Evolutionary conservation across 2,329 filamentous ascomycete genomes (phyloP).

Genomic region (Thermothelomyces thermophilus): DNA sequence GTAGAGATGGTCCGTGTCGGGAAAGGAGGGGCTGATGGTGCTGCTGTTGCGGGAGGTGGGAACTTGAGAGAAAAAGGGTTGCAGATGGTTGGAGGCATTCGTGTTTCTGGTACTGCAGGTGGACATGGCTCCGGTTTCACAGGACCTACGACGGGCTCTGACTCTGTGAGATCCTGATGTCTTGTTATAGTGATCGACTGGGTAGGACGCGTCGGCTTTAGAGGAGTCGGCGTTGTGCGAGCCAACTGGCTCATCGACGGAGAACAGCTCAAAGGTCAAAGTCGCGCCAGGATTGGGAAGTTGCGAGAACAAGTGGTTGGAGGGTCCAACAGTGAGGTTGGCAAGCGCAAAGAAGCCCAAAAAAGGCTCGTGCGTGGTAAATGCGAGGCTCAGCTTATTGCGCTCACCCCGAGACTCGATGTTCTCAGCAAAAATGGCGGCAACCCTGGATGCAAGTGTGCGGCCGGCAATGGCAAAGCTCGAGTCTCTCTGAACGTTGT

Average conservation of each 20-base stretch:
- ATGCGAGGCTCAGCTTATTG: constrained; percentile 46
- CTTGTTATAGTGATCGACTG: background rate
- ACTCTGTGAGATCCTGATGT: background rate
- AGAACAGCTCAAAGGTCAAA: constrained; percentile 66
- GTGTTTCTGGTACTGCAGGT: background rate
- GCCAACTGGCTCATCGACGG: constrained; percentile 24
- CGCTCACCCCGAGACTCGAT: constrained; percentile 34
- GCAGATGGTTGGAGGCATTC: too few relatives aligned
- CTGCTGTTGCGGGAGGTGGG: background rate
- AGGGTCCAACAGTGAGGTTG: constrained; percentile 41
- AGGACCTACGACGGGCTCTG: background rate
- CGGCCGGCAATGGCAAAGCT: constrained; percentile 48
- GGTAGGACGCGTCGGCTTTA: background rate
- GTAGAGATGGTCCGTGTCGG: constrained; percentile 35
- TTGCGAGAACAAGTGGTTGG: constrained; percentile 42
- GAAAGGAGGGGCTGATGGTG: constrained; percentile 24
- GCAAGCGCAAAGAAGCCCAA: constrained; percentile 48
- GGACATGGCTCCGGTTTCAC: background rate
- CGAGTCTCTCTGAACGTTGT: constrained; percentile 31
- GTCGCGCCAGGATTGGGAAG: constrained; percentile 64
- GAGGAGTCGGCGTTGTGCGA: background rate
- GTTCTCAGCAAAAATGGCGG: constrained; percentile 37
- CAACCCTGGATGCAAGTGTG: constrained; percentile 42
- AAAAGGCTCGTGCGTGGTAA: constrained; percentile 50
- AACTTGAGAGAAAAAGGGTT: too few relatives aligned